Conservation (phyloP, 164 flowering plant species). For the Kingdonia uniflora region DNA sequence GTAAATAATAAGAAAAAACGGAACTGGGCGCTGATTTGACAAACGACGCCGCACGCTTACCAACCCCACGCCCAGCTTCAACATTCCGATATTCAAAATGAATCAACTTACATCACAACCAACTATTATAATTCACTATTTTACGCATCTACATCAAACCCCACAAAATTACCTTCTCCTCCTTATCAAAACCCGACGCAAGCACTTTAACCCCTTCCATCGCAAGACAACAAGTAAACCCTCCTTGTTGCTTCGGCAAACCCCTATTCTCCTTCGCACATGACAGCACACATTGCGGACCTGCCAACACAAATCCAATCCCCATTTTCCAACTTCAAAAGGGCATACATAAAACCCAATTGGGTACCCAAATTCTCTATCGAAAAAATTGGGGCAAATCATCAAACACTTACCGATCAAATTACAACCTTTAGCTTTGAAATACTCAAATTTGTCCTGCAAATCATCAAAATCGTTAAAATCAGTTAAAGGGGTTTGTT, state of each 20-base stretch:
- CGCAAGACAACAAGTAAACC: slow-evolving; percentile 91
- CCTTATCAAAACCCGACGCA: slow-evolving; percentile 72
- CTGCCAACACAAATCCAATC: slow-evolving; percentile 28
- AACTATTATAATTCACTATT: no score
- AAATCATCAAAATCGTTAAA: slow-evolving; percentile 4
- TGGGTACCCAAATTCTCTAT: no score
- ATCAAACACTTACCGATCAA: slow-evolving; percentile 38
- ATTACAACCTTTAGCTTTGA: slow-evolving; percentile 71
- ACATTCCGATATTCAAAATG: no score
- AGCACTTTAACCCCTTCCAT: slow-evolving; percentile 93
- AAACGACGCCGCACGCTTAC: no score
- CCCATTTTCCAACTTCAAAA: no score
- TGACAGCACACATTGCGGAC: slow-evolving; percentile 81
- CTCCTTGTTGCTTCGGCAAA: slow-evolving; percentile 68
- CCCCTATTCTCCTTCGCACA: slow-evolving; percentile 77
- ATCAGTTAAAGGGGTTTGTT: background rate
- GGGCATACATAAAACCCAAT: background rate
- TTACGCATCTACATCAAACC: background rate
- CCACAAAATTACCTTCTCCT: slow-evolving; percentile 60
- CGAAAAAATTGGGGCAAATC: background rate
- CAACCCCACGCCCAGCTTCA: no score
- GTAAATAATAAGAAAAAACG: no score
- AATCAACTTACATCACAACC: no score
- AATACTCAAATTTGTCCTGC: slow-evolving; percentile 87
- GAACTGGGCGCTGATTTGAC: no score